Evolutionary conservation across 2,329 filamentous ascomycete genomes (phyloP).

Genomic region (Fusarium scirpi): DNA sequence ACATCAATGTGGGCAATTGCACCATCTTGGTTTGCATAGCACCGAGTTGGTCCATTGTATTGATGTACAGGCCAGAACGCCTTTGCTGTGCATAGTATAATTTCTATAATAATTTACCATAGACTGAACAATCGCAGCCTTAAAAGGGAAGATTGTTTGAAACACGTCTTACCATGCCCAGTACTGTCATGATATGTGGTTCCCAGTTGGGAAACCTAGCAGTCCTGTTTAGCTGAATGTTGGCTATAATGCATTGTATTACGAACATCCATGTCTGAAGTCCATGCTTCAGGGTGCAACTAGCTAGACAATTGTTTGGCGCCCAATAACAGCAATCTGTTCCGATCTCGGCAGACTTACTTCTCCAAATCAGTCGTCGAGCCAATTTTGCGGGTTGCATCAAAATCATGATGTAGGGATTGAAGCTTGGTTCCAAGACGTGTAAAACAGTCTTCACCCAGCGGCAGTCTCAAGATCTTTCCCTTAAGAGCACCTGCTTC

Average conservation of each 20-base stretch:
- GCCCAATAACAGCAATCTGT: not conserved
- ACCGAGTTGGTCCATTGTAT: not conserved
- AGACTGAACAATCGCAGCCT: not conserved
- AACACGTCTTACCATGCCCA: not conserved
- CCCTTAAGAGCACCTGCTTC: slow-evolving; percentile 44
- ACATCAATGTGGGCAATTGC: not conserved
- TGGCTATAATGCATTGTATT: not conserved
- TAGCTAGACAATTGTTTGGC: not conserved
- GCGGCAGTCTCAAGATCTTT: slow-evolving; percentile 50
- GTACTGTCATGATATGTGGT: not conserved
- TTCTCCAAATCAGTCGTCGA: slow-evolving; percentile 17
- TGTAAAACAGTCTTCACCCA: slow-evolving; percentile 52
- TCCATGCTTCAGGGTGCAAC: not conserved
- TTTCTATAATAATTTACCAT: not conserved
- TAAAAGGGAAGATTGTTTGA: not conserved
- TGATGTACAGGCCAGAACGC: not conserved
- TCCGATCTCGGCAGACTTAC: not conserved
- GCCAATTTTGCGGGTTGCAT: slow-evolving; percentile 26
- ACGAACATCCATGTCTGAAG: not conserved
- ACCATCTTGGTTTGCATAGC: not conserved
- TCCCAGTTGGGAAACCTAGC: not conserved
- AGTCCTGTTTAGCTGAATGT: not conserved
- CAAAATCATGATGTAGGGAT: slow-evolving; percentile 27
- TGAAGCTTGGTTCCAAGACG: slow-evolving; percentile 45
- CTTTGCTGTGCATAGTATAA: not conserved